Percentiles rank a stretch among this genome's conserved stretches.
phyloP scores from a whole-genome alignment of 2,329 filamentous ascomycete species.

The Colletotrichum sp. region DNA sequence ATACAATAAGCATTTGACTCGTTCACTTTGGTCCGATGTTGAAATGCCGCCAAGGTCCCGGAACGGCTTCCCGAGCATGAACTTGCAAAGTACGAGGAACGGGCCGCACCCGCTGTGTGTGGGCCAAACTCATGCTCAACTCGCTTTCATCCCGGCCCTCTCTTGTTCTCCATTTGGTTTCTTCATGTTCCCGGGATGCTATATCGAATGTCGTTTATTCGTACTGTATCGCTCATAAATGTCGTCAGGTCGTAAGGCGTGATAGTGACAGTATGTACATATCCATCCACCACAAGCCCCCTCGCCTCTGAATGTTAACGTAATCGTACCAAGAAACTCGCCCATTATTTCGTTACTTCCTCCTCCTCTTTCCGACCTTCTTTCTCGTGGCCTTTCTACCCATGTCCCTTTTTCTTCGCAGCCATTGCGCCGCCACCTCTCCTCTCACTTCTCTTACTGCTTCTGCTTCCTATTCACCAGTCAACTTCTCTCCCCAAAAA shows the following conservation, averaged over 20 bases:
- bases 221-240: background rate
- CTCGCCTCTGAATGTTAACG: conserved; percentile 2
- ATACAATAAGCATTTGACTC: background rate
- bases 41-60: background rate
- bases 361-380: background rate
- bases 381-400: background rate
- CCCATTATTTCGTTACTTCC: background rate
- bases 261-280: conserved; percentile 16
- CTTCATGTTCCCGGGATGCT: background rate
- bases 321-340: background rate
- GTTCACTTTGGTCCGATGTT: background rate
- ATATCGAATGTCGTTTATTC: background rate
- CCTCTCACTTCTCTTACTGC: background rate
- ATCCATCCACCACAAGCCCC: background rate
- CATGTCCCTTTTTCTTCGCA: background rate
- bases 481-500: background rate
- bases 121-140: background rate
- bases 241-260: conserved; percentile 21
- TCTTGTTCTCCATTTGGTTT: background rate
- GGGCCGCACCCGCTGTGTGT: background rate
- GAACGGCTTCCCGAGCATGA: background rate
- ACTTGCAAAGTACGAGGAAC: background rate
- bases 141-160: conserved; percentile 1
- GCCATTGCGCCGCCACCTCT: background rate
- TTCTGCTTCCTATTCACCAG: background rate